Percentiles rank a stretch among this genome's conserved stretches.
Conservation (phyloP, 768 basidiomycete genomes). For the Crassisporium funariophilum region DNA sequence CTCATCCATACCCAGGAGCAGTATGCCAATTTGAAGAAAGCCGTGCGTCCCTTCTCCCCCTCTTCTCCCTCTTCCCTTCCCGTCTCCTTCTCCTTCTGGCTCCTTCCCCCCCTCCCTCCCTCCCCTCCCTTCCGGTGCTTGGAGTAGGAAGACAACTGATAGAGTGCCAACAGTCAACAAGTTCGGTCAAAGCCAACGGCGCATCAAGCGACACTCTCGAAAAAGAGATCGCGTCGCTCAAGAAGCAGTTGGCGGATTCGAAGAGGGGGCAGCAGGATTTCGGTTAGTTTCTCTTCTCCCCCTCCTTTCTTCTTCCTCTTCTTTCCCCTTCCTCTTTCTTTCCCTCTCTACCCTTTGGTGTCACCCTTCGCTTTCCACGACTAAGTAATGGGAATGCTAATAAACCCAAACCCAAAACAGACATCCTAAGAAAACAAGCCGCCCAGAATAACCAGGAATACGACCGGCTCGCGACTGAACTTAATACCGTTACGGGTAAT, state of each 20-base stretch:
- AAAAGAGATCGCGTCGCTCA: too few species aligned
- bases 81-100: constrained; percentile 1
- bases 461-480: constrained; percentile 77
- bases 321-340: neutral
- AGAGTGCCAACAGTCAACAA: too few species aligned
- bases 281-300: constrained; percentile 54
- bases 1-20: constrained; percentile 90
- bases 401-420: constrained; percentile 45
- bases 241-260: too few species aligned
- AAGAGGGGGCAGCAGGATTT: constrained; percentile 84
- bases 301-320: neutral
- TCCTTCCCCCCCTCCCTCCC: neutral
- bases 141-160: too few species aligned
- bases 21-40: constrained; percentile 79
- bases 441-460: constrained; percentile 77
- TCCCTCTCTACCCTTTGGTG: neutral
- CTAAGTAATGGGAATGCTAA: too few species aligned
- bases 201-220: too few species aligned
- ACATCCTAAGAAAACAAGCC: constrained; percentile 82
- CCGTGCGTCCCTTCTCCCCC: constrained; percentile 28
- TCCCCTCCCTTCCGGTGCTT: too few species aligned
- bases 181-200: too few species aligned
- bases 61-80: neutral
- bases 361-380: too few species aligned
- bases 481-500: constrained; percentile 68